Evolutionary conservation across 2,329 filamentous ascomycete species (phyloP).

Genomic region (Xylariaceae sp.): DNA sequence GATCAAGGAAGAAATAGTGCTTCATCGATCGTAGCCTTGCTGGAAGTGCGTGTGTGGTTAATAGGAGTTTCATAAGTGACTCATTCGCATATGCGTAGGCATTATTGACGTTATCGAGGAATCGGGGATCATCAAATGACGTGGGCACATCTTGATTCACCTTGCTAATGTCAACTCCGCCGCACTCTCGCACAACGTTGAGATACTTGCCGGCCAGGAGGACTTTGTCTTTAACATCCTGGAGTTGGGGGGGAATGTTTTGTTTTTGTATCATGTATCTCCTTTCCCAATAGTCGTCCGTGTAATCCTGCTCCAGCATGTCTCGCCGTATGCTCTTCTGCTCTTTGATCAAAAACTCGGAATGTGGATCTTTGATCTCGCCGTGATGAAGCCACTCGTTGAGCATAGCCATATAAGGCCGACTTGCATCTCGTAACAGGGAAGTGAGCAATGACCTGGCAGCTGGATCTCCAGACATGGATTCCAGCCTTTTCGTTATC

Average conservation of each 20-base stretch:
- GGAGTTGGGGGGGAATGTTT: constrained; percentile 89
- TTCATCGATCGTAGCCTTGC: constrained; percentile 89
- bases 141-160: constrained; percentile 86
- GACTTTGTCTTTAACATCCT: constrained; percentile 91
- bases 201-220: constrained; percentile 95
- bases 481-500: constrained; percentile 82
- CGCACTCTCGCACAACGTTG: constrained; percentile 96
- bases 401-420: constrained; percentile 96
- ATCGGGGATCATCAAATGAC: constrained; percentile 89
- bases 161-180: constrained; percentile 92
- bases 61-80: constrained; percentile 85
- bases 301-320: constrained; percentile 92
- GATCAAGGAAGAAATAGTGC: constrained; percentile 98
- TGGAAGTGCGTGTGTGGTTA: constrained; percentile 91
- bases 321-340: constrained; percentile 94
- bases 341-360: constrained; percentile 93
- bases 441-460: constrained; percentile 82
- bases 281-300: constrained; percentile 99
- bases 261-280: constrained; percentile 93
- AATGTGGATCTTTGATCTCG: constrained; percentile 90
- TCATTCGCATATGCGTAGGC: constrained; percentile 97
- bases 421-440: constrained; percentile 84
- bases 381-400: constrained; percentile 99
- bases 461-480: constrained; percentile 92
- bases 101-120: constrained; percentile 93